A percentile compares a stretch with the other conserved stretches of the same genome.
phyloP scores from a whole-genome alignment of 148 eudicot species.

The Tetragonia tetragonoides region DNA sequence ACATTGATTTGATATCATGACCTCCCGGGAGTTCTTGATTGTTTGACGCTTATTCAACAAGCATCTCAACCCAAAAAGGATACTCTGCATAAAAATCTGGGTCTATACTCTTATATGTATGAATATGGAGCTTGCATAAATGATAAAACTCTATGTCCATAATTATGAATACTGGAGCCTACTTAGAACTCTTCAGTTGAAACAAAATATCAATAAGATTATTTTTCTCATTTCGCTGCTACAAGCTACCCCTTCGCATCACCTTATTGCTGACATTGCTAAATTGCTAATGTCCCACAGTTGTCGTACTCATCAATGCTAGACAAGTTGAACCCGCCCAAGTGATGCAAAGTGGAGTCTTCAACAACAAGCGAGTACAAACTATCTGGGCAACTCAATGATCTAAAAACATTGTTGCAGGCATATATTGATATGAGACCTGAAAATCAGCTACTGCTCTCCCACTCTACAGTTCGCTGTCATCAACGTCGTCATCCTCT shows the following conservation, averaged over 20 bases:
- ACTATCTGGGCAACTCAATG: constrained; percentile 3
- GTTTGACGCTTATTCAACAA: too few species aligned
- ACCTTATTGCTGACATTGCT: too few species aligned
- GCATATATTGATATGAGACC: neutral
- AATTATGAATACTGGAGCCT: neutral
- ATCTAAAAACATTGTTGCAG: constrained; percentile 1
- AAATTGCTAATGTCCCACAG: neutral
- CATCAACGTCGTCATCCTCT: constrained; percentile 25
- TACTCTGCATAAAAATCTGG: too few species aligned
- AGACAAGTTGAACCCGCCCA: neutral
- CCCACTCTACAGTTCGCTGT: constrained; percentile 46
- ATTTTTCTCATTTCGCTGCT: neutral
- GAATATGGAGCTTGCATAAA: too few species aligned
- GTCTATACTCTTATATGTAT: too few species aligned
- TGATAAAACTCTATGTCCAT: too few species aligned
- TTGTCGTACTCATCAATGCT: neutral
- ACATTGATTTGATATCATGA: too few species aligned
- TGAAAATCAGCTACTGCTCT: constrained; percentile 1
- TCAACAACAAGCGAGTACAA: constrained; percentile 5
- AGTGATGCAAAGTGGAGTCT: neutral
- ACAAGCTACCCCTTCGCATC: neutral
- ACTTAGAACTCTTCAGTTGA: neutral
- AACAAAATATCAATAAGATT: neutral
- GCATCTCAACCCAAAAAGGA: too few species aligned
- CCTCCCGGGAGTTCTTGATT: too few species aligned